Evolutionary conservation across 2,329 filamentous ascomycete species (phyloP).

Genomic region (Colletotrichum lupini): DNA sequence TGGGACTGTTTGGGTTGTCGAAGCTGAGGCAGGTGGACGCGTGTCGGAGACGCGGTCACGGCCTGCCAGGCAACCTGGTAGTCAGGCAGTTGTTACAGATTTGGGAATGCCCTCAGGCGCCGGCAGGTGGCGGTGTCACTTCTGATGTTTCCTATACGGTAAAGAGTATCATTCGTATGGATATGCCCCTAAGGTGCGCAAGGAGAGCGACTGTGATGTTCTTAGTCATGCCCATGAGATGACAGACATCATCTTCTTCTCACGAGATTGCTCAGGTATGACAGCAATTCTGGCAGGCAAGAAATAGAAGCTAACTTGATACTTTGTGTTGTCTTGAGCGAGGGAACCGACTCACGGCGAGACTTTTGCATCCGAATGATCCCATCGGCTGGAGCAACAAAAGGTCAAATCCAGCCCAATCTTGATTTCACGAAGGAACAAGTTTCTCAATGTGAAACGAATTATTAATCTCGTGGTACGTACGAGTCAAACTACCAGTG

Average conservation of each 20-base stretch:
- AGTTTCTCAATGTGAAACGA: neutral
- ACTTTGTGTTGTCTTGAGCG: neutral
- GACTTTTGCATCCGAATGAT: neutral
- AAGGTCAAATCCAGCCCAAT: rapidly evolving
- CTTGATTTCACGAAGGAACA: neutral
- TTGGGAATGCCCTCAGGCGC: neutral
- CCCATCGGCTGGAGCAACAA: too few species aligned
- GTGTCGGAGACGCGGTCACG: neutral
- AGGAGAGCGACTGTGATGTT: too few species aligned
- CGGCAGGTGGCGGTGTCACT: neutral
- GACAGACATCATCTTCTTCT: too few species aligned
- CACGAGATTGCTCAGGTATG: too few species aligned
- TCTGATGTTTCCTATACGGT: too few species aligned
- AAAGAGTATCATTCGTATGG: too few species aligned
- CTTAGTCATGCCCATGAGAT: too few species aligned
- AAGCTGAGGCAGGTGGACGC: neutral
- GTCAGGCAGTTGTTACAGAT: neutral
- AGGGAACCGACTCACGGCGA: rapidly evolving
- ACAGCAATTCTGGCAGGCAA: too few species aligned
- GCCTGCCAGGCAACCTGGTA: neutral
- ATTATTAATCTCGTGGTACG: constrained; percentile 24
- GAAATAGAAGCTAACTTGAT: too few species aligned
- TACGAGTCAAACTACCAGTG: constrained; percentile 13
- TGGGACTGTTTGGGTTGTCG: neutral
- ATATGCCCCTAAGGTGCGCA: too few species aligned